Evolutionary conservation across 2,329 filamentous ascomycete species (phyloP).

Genomic region (Diaporthe australafricana): DNA sequence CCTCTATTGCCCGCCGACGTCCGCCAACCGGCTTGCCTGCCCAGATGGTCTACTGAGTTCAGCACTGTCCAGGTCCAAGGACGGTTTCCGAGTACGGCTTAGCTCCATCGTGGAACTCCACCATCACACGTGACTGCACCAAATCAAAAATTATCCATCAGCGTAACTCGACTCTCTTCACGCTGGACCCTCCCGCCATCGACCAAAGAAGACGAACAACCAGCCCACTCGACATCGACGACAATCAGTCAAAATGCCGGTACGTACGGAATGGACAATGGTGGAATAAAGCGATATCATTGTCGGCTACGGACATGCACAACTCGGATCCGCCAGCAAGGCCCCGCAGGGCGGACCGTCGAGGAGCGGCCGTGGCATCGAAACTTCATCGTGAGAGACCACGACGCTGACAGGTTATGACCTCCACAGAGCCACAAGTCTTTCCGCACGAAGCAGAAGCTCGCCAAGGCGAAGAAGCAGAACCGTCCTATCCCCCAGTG

Average conservation of each 20-base stretch:
- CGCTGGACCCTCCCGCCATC: slow-evolving; percentile 39
- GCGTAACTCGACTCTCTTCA: not conserved
- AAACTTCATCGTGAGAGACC: slow-evolving; percentile 25
- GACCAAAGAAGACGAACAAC: slow-evolving; percentile 40
- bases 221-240: slow-evolving; percentile 44
- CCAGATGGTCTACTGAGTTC: not conserved
- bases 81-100: not conserved
- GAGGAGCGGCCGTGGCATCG: not conserved
- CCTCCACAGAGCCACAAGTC: slow-evolving; percentile 92
- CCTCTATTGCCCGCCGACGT: not conserved
- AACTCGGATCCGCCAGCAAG: not conserved
- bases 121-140: slow-evolving; percentile 25
- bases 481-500: slow-evolving; percentile 99
- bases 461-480: slow-evolving; percentile 99
- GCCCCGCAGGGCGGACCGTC: not conserved
- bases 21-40: not conserved
- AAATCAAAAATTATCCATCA: slow-evolving; percentile 16
- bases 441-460: slow-evolving; percentile 99
- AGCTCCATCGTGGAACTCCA: not conserved
- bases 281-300: not conserved
- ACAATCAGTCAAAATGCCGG: slow-evolving; percentile 54
- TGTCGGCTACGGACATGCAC: not conserved
- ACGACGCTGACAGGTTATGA: slow-evolving; percentile 31
- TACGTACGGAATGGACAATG: slow-evolving; percentile 42
- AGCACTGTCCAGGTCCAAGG: not conserved